Percentiles rank a stretch among this genome's conserved stretches.
Conservation (phyloP, 2,329 filamentous ascomycete species). For the Neofusicoccum sp. region DNA sequence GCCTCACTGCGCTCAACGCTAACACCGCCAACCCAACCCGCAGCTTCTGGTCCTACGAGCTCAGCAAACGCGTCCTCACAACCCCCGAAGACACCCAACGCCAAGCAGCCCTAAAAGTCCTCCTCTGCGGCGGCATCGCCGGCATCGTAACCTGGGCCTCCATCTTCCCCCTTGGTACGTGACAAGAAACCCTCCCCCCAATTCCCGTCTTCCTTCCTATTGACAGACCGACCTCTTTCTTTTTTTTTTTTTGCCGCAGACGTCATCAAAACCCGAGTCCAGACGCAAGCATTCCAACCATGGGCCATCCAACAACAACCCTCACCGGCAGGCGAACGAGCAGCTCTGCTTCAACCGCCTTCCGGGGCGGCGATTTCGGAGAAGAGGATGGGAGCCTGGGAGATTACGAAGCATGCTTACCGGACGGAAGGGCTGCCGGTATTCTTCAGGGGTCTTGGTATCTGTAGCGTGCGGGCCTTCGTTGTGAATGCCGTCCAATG, state of each 20-base stretch:
- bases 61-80: constrained; percentile 57
- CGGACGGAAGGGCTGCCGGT: constrained; percentile 67
- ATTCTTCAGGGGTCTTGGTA: constrained; percentile 77
- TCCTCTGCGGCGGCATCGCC: constrained; percentile 83
- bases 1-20: background rate
- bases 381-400: constrained; percentile 54
- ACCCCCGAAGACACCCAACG: constrained; percentile 46
- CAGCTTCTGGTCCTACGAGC: constrained; percentile 85
- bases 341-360: background rate
- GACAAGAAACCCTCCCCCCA: background rate
- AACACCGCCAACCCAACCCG: background rate
- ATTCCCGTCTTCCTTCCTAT: background rate
- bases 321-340: background rate
- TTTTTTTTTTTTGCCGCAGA: constrained; percentile 47
- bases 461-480: constrained; percentile 85
- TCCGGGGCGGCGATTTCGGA: background rate
- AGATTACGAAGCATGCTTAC: constrained; percentile 67
- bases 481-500: constrained; percentile 91
- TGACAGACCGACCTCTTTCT: background rate
- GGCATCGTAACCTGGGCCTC: constrained; percentile 87
- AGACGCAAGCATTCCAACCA: constrained; percentile 57
- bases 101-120: constrained; percentile 58
- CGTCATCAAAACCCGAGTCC: constrained; percentile 88
- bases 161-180: constrained; percentile 70
- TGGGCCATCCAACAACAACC: background rate